Evolutionary conservation across 78 protist genomes (phyloP).

Genomic region (Guillardia theta): DNA sequence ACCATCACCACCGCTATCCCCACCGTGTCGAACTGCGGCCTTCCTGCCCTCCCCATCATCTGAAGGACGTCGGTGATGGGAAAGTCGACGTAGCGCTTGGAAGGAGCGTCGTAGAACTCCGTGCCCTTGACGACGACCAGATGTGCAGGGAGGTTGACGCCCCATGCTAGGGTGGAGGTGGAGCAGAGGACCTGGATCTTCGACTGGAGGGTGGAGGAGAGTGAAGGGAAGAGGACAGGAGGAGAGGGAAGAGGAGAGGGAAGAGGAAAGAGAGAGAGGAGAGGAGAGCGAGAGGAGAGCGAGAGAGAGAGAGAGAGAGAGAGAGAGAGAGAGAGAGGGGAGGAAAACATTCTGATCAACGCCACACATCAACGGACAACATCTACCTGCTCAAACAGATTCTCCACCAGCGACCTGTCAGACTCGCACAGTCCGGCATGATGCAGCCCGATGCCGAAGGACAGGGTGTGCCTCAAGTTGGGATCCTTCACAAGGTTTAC

Average conservation of each 20-base stretch:
- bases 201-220: no score
- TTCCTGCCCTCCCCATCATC: constrained; percentile 98
- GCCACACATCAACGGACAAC: no score
- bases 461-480: constrained; percentile 74
- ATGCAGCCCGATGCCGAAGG: constrained; percentile 98
- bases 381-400: constrained; percentile 71
- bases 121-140: constrained; percentile 95
- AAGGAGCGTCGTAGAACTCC: constrained; percentile 82
- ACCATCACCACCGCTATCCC: constrained; percentile 84
- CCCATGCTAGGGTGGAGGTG: constrained; percentile 99
- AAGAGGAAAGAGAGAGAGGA: background rate
- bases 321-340: no score
- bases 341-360: no score
- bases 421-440: constrained; percentile 94
- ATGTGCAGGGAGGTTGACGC: constrained; percentile 99
- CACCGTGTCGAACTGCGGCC: constrained; percentile 89
- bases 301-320: no score
- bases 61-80: constrained; percentile 97
- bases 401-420: constrained; percentile 64
- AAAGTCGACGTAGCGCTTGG: constrained; percentile 85
- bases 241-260: no score
- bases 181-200: constrained; percentile 87
- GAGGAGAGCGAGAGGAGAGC: no score
- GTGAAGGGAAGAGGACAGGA: no score
- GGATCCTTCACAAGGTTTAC: constrained; percentile 60